Conservation (phyloP, 805 yeast species). For the Saccharomyces cerevisiae region DNA sequence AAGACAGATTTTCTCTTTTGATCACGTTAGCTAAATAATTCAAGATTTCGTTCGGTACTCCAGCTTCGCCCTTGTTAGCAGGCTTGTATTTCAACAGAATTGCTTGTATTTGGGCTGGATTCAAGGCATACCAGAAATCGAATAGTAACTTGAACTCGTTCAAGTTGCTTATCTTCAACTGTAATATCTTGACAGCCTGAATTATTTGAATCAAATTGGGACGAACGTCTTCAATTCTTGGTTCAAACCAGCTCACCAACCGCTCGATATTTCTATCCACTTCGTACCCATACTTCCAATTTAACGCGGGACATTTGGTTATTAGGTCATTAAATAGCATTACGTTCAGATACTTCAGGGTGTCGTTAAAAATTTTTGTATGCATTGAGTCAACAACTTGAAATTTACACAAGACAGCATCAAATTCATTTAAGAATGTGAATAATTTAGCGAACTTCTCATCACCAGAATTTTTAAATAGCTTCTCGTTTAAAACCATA, state of each 20-base stretch:
- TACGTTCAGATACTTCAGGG: constrained; percentile 4
- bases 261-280: constrained; percentile 2
- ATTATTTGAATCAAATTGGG: not conserved
- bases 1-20: constrained; percentile 2
- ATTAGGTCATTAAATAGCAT: constrained; percentile 10
- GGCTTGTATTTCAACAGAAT: constrained; percentile 11
- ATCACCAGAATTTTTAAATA: not conserved
- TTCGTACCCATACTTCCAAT: constrained; percentile 10
- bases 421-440: not conserved
- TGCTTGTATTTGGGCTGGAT: constrained; percentile 7
- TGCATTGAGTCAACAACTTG: not conserved
- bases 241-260: constrained; percentile 6
- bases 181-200: constrained; percentile 9
- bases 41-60: constrained; percentile 8
- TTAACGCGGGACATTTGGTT: constrained; percentile 5
- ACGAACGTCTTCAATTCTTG: not conserved
- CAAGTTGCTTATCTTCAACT: constrained; percentile 8
- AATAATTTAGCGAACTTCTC: not conserved
- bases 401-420: not conserved
- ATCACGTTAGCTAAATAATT: constrained; percentile 6
- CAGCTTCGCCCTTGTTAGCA: constrained; percentile 2
- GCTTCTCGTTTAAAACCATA: not conserved
- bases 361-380: not conserved
- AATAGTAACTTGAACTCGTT: constrained; percentile 7
- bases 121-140: constrained; percentile 10